These are phyloP conservation scores for Neurospora sp. DNA, from an alignment of 2,329 filamentous ascomycete species.

Conservation along the genomic window DNA sequence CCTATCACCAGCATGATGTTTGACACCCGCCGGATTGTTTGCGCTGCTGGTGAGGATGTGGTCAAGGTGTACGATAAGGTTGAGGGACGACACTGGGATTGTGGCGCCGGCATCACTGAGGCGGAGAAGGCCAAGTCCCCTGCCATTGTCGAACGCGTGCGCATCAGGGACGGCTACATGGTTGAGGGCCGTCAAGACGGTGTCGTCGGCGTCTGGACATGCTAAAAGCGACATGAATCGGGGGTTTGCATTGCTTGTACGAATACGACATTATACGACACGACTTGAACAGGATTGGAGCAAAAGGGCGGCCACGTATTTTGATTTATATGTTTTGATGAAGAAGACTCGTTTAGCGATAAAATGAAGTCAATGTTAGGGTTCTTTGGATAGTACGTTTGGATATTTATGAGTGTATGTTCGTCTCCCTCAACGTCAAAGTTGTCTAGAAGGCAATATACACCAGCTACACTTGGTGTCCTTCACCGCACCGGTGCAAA, in stretches of 20 bases:
- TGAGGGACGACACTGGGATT: constrained; percentile 93
- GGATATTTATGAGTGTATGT: not conserved
- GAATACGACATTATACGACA: not conserved
- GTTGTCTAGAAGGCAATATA: not conserved
- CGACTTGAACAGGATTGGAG: not conserved
- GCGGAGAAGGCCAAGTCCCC: constrained; percentile 56
- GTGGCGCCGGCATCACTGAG: constrained; percentile 69
- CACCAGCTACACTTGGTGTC: not conserved
- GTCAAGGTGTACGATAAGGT: constrained; percentile 98
- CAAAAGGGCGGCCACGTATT: not conserved
- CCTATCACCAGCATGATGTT: constrained; percentile 97
- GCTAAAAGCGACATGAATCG: constrained; percentile 27
- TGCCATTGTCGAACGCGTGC: constrained; percentile 70
- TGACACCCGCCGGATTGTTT: constrained; percentile 78
- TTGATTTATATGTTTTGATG: not conserved
- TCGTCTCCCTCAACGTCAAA: not conserved
- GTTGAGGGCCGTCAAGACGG: constrained; percentile 85
- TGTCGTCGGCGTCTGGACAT: constrained; percentile 83
- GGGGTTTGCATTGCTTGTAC: not conserved
- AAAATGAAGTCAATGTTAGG: not conserved
- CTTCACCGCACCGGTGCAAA: not conserved
- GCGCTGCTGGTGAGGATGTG: constrained; percentile 83
- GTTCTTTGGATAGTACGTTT: not conserved
- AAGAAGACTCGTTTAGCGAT: not conserved
- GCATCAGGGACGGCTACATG: constrained; percentile 88